Conservation (phyloP, 202 grass and related monocot genomes). For the Schoenoplectus tabernaemontani region DNA sequence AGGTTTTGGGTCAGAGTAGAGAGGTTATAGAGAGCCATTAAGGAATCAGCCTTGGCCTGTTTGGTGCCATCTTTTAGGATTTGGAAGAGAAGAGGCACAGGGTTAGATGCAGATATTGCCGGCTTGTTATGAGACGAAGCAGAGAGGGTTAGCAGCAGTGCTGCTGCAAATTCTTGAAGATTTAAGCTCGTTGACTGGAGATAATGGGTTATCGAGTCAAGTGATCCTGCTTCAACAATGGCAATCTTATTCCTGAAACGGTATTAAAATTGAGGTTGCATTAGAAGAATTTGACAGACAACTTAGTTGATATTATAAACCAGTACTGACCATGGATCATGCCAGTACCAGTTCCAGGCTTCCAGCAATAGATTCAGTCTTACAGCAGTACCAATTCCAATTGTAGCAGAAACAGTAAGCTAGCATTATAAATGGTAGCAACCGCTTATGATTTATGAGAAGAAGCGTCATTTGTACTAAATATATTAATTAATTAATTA, state of each 20-base stretch:
- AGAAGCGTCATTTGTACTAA: no score
- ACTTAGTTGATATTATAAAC: background rate
- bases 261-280: slow-evolving; percentile 1
- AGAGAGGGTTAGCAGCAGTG: slow-evolving; percentile 79
- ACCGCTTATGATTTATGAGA: no score
- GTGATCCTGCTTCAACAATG: slow-evolving; percentile 69
- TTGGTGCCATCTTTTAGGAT: slow-evolving; percentile 66
- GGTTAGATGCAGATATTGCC: slow-evolving; percentile 45
- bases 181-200: slow-evolving; percentile 50
- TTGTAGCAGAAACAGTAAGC: background rate
- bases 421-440: no score
- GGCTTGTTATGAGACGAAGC: slow-evolving; percentile 66
- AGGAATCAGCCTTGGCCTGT: slow-evolving; percentile 66
- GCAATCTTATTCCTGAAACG: slow-evolving; percentile 78
- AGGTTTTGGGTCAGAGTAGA: slow-evolving; percentile 63
- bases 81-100: slow-evolving; percentile 64
- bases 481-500: no score
- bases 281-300: background rate
- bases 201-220: slow-evolving; percentile 54
- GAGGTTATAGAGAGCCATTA: slow-evolving; percentile 85
- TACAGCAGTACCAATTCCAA: background rate
- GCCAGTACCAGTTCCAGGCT: background rate
- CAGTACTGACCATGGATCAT: background rate
- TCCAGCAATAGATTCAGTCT: background rate
- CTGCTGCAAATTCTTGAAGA: slow-evolving; percentile 74